phyloP scores from a whole-genome alignment of 2,329 filamentous ascomycete species.

The Cladobotryum mycophilum region DNA sequence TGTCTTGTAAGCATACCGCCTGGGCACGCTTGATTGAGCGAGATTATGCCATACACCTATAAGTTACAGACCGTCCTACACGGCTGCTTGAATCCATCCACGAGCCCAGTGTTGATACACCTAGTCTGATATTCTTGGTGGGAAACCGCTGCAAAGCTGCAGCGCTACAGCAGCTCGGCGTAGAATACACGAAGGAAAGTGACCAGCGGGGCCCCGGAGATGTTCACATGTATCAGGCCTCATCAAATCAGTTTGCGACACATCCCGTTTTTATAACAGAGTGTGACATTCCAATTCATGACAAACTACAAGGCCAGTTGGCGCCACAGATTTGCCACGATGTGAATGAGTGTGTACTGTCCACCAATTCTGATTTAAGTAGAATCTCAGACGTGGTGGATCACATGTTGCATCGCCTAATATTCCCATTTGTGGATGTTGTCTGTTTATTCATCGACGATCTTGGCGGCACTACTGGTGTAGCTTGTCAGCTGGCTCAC shows the following conservation, averaged over 20 bases:
- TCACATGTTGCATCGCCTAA: background rate
- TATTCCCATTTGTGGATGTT: constrained; percentile 15
- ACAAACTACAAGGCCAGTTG: background rate
- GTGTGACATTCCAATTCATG: background rate
- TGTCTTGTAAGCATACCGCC: constrained; percentile 2
- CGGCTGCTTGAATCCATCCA: background rate
- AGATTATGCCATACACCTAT: background rate
- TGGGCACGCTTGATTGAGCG: constrained; percentile 1
- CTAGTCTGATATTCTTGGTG: constrained; percentile 1
- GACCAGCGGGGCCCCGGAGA: background rate
- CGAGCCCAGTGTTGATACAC: background rate
- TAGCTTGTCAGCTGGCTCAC: constrained; percentile 2
- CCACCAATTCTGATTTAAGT: background rate
- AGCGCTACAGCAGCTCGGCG: background rate
- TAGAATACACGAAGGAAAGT: background rate
- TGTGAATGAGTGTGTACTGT: background rate
- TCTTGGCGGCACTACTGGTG: constrained; percentile 12
- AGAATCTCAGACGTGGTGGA: background rate
- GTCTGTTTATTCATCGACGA: constrained; percentile 15
- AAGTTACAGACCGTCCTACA: constrained; percentile 5
- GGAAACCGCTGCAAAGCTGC: constrained; percentile 1
- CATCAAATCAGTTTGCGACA: background rate
- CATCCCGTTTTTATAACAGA: background rate
- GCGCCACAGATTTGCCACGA: constrained; percentile 1
- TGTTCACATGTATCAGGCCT: background rate